phyloP scores from a whole-genome alignment of 2,329 filamentous ascomycete species.

The Arthrocladium fulminans region DNA sequence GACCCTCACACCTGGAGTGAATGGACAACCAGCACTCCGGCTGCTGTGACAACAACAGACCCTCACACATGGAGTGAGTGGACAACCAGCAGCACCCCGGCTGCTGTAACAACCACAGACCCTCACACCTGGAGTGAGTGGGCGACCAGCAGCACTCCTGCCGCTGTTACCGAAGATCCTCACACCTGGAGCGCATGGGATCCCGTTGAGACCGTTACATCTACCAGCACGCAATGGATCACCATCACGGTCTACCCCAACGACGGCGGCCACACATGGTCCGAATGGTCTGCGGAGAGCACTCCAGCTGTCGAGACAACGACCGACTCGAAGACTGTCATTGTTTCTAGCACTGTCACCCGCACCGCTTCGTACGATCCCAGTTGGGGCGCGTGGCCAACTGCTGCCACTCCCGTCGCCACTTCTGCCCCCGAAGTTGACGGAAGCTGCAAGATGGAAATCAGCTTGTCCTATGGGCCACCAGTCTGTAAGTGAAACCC shows the following conservation, averaged over 20 bases:
- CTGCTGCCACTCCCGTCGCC: conserved; percentile 7
- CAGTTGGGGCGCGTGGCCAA: background rate
- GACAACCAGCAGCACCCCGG: conserved; percentile 52
- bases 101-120: conserved; percentile 33
- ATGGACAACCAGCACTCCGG: conserved; percentile 22
- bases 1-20: conserved; percentile 17
- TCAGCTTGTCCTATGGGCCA: conserved; percentile 19
- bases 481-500: conserved; percentile 18
- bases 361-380: background rate
- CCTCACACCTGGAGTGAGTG: conserved; percentile 14
- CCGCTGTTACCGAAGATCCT: background rate
- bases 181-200: conserved; percentile 15
- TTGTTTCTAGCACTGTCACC: conserved; percentile 5
- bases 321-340: conserved; percentile 2
- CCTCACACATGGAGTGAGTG: conserved; percentile 58
- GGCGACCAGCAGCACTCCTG: conserved; percentile 4
- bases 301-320: background rate
- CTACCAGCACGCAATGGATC: conserved; percentile 9
- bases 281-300: background rate
- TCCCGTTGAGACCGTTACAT: conserved; percentile 2
- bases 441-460: conserved; percentile 14
- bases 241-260: conserved; percentile 2
- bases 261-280: conserved; percentile 3
- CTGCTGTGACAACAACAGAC: conserved; percentile 20
- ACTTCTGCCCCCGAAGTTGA: conserved; percentile 2